phyloP scores from a whole-genome alignment of 2,329 filamentous ascomycete genomes.

The Hypoxylon sp. region DNA sequence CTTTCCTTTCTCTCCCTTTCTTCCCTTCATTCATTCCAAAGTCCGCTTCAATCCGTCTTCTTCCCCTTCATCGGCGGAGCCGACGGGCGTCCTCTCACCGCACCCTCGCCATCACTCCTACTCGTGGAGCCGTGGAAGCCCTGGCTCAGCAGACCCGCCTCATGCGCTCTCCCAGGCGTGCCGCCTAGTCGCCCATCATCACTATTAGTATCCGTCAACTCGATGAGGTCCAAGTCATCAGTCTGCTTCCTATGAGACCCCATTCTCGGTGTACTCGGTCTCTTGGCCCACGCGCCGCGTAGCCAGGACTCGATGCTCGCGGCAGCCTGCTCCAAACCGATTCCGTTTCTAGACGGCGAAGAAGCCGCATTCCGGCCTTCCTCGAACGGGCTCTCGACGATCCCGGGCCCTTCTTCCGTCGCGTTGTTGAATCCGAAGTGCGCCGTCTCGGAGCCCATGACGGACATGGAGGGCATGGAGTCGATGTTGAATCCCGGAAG shows the following conservation, averaged over 20 bases:
- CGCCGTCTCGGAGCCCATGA: slow-evolving; percentile 73
- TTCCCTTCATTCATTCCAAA: background rate
- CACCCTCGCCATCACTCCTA: slow-evolving; percentile 58
- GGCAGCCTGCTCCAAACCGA: slow-evolving; percentile 83
- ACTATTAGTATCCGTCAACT: slow-evolving; percentile 74
- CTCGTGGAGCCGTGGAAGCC: slow-evolving; percentile 57
- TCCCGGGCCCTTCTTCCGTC: slow-evolving; percentile 56
- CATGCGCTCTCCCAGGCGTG: slow-evolving; percentile 36
- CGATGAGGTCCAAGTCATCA: slow-evolving; percentile 76
- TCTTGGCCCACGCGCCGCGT: slow-evolving; percentile 81
- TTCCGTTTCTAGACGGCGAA: slow-evolving; percentile 63
- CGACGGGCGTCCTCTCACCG: slow-evolving; percentile 57
- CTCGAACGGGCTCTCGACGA: slow-evolving; percentile 68
- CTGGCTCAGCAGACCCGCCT: slow-evolving; percentile 54
- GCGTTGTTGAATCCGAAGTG: slow-evolving; percentile 67
- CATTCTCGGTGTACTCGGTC: slow-evolving; percentile 67
- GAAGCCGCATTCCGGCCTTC: slow-evolving; percentile 62
- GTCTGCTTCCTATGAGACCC: slow-evolving; percentile 59
- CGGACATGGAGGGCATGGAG: slow-evolving; percentile 75
- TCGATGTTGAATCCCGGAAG: slow-evolving; percentile 84
- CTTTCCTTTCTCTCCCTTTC: slow-evolving; percentile 20
- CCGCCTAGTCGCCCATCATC: slow-evolving; percentile 64
- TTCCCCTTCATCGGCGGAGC: slow-evolving; percentile 59
- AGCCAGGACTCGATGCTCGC: slow-evolving; percentile 93
- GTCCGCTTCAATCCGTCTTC: slow-evolving; percentile 60